Base-by-base conservation (phyloP, 352 stramenopile species). In the Phytophthora megakarya region DNA sequence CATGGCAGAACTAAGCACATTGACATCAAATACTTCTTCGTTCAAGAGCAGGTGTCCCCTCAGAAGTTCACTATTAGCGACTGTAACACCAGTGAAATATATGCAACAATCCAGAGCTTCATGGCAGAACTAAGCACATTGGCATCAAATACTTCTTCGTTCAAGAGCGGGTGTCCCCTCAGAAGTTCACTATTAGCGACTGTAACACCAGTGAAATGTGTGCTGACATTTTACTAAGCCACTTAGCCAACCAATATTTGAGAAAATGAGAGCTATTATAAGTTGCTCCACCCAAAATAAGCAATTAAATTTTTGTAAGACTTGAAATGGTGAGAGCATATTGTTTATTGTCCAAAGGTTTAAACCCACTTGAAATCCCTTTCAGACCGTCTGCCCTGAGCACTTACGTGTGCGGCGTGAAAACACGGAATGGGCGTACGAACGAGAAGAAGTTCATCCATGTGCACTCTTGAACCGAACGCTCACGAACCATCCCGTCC, bases 81-180 rank as follows among this genome's bases (percentile, higher is more conserved):
- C 52, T 50, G 52, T n/a, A 61, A n/a, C n/a, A n/a, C n/a, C n/a
- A n/a, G n/a, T n/a, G n/a, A n/a, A 45, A 61, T 37, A 61, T 60
- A 35, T 60, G 53, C 12, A 61, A 53, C 32, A 61, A 61, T 32
- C 42, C 42, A 12, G 42, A 53, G 21, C 32, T 62, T 10, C 53
- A 53, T 40, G 43, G 32, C 30, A 1, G 43, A 3, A 62, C 32
- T 8, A 53, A 62, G 32, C 53, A 62, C 22, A 54, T 54, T 6
- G 53, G 54, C 16, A 53, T 62, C 1, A 62, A 53, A 9, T 62
- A 48, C 39, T 53, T 62, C 12, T 62, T 62, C 10, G 32, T 62
- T 16, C 53, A 61, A 23, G 32, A 48, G 8, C 26, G 39, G n/a
- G 26, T 39, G 10, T 3, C 15, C n/a, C 26, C 5, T 9, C 5